Evolutionary conservation across 2,329 filamentous ascomycete species (phyloP), one percentile per base, ranked within the genome.

Genomic region (Trichoderma cornu-damae): DNA sequence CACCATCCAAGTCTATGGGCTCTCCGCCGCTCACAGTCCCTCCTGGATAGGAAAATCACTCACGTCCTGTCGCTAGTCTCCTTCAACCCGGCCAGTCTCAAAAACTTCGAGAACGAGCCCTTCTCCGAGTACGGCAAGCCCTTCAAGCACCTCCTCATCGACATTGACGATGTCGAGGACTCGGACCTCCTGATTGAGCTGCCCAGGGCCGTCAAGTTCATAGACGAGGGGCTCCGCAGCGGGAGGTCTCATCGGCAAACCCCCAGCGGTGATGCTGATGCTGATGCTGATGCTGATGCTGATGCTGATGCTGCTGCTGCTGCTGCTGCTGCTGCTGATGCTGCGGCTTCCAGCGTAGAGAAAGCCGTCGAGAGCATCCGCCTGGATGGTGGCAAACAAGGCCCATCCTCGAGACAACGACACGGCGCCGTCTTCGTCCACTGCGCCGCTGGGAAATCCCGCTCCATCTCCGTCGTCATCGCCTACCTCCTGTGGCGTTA

Each of bases 381-480:
- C 37, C 22, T 58, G 16, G 48, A 58, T 18, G 26, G 24, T 20
- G n/a, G 30, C 9, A 18, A 26, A 16, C 16, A 50, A 7, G 34
- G 12, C 20, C 22, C 22, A 22, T 16, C 37, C 6, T n/a, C n/a
- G n/a, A 18, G 14, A 34, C n/a, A 38, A 26, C 60, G 59, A 40
- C 53, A 49, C 59, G 74, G 75, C 26, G 79, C 73, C 12, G 80
- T 85, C 26, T 80, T 79, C 57, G 81, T 85, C 8, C 78, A 81
- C 74, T 96, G 94, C 79, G 93, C 91, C 20, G 96, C 96, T 85
- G 94, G 94, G 53, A 96, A 95, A 74, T 96, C 92, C 32, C 89
- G 94, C 59, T 97, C 93, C 47, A 89, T 93, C 63, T 87, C 90
- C 30, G 83, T 89, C 63, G 81, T 90, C 55, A 81, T 95, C 58